Evolutionary conservation across 371 early-diverging fungal genomes (phyloP).

Genomic region (Apophysomyces ossiformis): DNA sequence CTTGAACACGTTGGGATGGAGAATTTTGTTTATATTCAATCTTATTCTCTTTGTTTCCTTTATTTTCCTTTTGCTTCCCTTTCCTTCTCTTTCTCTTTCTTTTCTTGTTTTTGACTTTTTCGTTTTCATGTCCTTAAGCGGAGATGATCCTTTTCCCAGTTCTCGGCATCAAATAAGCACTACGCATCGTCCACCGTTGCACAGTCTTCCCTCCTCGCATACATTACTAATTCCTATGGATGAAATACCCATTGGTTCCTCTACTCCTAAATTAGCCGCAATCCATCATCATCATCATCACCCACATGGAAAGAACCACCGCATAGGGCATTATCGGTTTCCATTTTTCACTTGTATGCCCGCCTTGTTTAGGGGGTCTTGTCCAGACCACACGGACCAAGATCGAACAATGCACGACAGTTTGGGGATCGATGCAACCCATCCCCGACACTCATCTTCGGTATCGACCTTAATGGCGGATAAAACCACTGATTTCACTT

Average conservation of each 20-base stretch:
- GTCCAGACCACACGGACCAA: too few relatives aligned
- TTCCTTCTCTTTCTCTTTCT: not conserved
- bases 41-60: too few relatives aligned
- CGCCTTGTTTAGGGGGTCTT: too few relatives aligned
- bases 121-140: not conserved
- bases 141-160: constrained; percentile 4
- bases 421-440: too few relatives aligned
- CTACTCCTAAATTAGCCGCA: not conserved
- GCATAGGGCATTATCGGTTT: too few relatives aligned
- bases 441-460: too few relatives aligned
- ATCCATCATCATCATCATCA: not conserved
- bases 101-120: not conserved
- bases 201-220: not conserved
- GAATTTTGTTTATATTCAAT: too few relatives aligned
- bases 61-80: not conserved
- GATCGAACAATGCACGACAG: too few relatives aligned
- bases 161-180: constrained; percentile 7
- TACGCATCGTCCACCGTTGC: not conserved
- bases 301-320: too few relatives aligned
- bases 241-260: not conserved
- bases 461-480: not conserved
- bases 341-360: too few relatives aligned
- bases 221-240: not conserved
- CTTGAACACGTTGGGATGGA: too few relatives aligned
- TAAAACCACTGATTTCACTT: not conserved